Evolutionary conservation across 805 yeast genomes (phyloP).

Genomic region (Kregervanrija delftensis): DNA sequence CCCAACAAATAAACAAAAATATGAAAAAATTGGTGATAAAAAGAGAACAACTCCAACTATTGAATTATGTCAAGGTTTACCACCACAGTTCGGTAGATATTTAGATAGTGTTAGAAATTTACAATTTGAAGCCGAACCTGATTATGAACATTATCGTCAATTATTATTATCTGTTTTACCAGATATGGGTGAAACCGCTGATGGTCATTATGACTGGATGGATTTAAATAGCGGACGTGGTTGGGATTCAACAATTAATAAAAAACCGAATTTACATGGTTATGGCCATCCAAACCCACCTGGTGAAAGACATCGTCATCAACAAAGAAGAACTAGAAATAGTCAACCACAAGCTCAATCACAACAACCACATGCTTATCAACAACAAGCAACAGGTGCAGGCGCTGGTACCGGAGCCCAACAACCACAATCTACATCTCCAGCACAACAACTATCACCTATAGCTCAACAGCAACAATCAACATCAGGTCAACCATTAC

Average conservation of each 20-base stretch:
- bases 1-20: conserved; percentile 94
- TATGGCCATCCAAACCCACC: conserved; percentile 93
- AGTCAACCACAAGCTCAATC: conserved; percentile 18
- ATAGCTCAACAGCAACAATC: conserved; percentile 9
- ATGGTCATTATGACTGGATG: conserved; percentile 98
- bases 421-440: conserved; percentile 3
- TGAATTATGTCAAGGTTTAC: conserved; percentile 83
- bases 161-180: conserved; percentile 73
- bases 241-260: conserved; percentile 86
- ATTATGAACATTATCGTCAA: conserved; percentile 78
- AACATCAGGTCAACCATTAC: conserved; percentile 5
- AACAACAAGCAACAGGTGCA: conserved; percentile 15
- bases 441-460: conserved; percentile 4
- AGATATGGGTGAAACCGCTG: conserved; percentile 62
- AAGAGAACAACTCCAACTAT: conserved; percentile 83
- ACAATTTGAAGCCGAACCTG: conserved; percentile 91
- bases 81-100: conserved; percentile 90
- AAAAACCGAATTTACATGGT: conserved; percentile 91
- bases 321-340: conserved; percentile 30
- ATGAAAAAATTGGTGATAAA: conserved; percentile 95
- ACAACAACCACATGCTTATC: conserved; percentile 10
- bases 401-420: conserved; percentile 10
- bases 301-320: conserved; percentile 41
- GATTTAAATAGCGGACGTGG: conserved; percentile 91
- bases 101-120: conserved; percentile 81